phyloP scores from a whole-genome alignment of 139 green algal genomes.

The Monoraphidium neglectum region DNA sequence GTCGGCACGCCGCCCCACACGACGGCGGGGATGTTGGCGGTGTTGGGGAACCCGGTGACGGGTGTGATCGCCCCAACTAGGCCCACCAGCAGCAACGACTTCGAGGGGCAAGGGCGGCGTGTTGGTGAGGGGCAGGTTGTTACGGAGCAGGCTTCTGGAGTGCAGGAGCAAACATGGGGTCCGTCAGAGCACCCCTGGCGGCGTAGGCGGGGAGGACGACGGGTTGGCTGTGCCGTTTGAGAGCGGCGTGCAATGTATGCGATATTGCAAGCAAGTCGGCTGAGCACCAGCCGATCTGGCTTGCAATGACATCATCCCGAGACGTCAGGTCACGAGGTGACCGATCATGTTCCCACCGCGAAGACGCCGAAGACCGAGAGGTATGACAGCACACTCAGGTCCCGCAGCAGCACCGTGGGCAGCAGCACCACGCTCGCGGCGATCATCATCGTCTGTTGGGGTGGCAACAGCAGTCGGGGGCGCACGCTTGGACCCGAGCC shows the following conservation, averaged over 20 bases:
- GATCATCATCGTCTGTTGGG: conserved; percentile 24
- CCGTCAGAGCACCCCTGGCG: no score
- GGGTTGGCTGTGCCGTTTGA: no score
- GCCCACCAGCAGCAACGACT: conserved; percentile 14
- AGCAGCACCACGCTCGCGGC: conserved; percentile 30
- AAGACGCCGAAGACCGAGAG: conserved; percentile 37
- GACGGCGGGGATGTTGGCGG: conserved; percentile 1
- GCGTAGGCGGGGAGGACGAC: no score
- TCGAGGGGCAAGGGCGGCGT: no score
- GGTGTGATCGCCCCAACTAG: conserved; percentile 14
- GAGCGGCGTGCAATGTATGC: no score
- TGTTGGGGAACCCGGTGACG: neutral
- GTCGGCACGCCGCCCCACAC: conserved; percentile 30
- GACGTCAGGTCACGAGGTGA: neutral
- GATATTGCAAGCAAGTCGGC: no score
- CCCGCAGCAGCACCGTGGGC: conserved; percentile 45
- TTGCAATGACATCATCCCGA: neutral
- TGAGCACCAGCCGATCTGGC: no score
- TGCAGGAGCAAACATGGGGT: no score
- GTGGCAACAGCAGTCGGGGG: neutral
- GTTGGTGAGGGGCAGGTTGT: no score
- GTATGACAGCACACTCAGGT: conserved; percentile 44
- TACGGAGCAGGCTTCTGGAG: no score
- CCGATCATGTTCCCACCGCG: no score
- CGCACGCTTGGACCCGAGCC: no score